Evolutionary conservation across 2,329 filamentous ascomycete species (phyloP).

Genomic region (Clarireedia paspali): DNA sequence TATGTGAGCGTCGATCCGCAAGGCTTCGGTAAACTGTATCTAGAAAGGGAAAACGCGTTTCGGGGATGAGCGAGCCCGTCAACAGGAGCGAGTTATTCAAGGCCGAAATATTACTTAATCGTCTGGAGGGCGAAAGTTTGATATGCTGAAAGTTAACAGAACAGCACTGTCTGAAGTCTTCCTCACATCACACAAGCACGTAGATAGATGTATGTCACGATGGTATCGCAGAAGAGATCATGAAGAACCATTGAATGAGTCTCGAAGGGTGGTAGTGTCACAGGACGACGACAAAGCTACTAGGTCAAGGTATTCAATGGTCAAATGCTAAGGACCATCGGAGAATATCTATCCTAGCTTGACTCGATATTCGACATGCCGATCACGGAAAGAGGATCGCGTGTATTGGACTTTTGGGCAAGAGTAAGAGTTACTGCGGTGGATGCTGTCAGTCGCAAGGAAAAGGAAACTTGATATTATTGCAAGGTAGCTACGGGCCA

Average conservation of each 20-base stretch:
- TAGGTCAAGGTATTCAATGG: neutral
- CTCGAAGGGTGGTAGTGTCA: neutral
- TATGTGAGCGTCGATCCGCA: neutral
- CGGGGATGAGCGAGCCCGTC: neutral
- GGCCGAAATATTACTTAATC: neutral
- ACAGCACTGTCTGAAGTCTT: too few species aligned
- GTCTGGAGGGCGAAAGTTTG: neutral
- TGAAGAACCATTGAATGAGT: neutral
- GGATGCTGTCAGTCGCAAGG: neutral
- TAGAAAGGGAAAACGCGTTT: neutral
- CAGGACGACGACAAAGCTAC: neutral
- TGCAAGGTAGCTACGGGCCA: neutral
- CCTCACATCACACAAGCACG: too few species aligned
- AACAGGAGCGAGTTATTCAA: neutral
- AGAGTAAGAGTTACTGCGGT: too few species aligned
- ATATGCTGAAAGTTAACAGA: neutral
- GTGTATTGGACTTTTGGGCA: neutral
- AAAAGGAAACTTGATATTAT: neutral
- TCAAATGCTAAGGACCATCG: neutral
- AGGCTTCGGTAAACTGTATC: neutral
- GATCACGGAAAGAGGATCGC: neutral
- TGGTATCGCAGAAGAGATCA: too few species aligned
- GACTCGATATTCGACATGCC: neutral
- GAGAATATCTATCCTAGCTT: neutral
- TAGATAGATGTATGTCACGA: too few species aligned